Conservation (phyloP, 129 eudicot genomes). For the Pulicaria dysenterica region DNA sequence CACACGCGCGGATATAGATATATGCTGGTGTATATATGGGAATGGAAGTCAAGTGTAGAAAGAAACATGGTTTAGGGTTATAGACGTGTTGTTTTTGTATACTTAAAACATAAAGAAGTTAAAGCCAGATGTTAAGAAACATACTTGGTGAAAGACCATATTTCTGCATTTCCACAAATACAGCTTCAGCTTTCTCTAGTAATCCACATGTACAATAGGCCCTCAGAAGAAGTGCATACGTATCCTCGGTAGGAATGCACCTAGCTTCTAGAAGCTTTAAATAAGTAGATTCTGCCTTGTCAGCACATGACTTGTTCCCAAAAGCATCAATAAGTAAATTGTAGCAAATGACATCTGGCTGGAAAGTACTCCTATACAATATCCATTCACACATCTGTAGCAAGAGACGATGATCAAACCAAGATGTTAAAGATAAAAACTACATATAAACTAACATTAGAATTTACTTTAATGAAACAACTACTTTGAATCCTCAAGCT, state of each 20-base stretch:
- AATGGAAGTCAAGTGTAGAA: background rate
- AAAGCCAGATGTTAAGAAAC: slow-evolving; percentile 27
- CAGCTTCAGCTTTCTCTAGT: slow-evolving; percentile 79
- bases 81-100: background rate
- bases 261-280: slow-evolving; percentile 73
- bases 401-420: slow-evolving; percentile 29
- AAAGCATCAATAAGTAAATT: slow-evolving; percentile 86
- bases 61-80: slow-evolving; percentile 1
- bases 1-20: background rate
- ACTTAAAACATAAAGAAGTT: background rate
- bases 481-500: slow-evolving; percentile 9
- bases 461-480: background rate
- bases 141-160: slow-evolving; percentile 69
- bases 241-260: slow-evolving; percentile 90
- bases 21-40: too few species aligned
- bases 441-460: background rate
- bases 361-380: slow-evolving; percentile 74
- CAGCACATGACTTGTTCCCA: slow-evolving; percentile 56
- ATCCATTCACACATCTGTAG: slow-evolving; percentile 92
- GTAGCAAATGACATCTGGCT: slow-evolving; percentile 85
- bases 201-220: slow-evolving; percentile 74
- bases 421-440: slow-evolving; percentile 19
- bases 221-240: slow-evolving; percentile 78
- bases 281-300: slow-evolving; percentile 78
- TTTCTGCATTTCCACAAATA: slow-evolving; percentile 70